These are phyloP conservation scores for Solanum appendiculatum DNA, from an alignment of 257 asterid species.

Conservation along the genomic window DNA sequence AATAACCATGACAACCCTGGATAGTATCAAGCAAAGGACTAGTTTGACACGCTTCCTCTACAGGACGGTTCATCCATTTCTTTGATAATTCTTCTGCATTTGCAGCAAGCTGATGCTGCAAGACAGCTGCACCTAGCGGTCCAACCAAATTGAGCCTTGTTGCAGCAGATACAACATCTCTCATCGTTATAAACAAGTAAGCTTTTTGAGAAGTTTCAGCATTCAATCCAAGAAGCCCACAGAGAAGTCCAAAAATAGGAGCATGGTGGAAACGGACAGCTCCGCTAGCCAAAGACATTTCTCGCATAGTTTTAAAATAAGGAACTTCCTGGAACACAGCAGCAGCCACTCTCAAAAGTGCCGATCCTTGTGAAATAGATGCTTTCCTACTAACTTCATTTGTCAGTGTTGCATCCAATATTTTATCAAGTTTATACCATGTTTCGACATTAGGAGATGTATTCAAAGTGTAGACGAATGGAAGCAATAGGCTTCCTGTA, in stretches of 20 bases:
- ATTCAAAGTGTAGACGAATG: slow-evolving; percentile 46
- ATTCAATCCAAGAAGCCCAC: slow-evolving; percentile 65
- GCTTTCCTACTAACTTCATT: slow-evolving; percentile 80
- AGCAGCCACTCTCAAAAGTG: slow-evolving; percentile 76
- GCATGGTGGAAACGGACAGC: slow-evolving; percentile 62
- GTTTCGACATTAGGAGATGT: slow-evolving; percentile 48
- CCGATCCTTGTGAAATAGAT: slow-evolving; percentile 77
- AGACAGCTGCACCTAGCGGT: slow-evolving; percentile 75
- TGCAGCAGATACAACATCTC: slow-evolving; percentile 89
- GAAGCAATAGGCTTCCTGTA: slow-evolving; percentile 85
- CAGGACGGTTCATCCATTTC: slow-evolving; percentile 76
- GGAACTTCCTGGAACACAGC: slow-evolving; percentile 63
- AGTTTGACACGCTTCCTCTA: slow-evolving; percentile 87
- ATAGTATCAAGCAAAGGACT: slow-evolving; percentile 76
- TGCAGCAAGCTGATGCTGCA: slow-evolving; percentile 60
- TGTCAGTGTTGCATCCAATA: slow-evolving; percentile 57
- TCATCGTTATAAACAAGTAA: slow-evolving; percentile 73
- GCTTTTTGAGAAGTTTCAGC: slow-evolving; percentile 58
- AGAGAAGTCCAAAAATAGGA: slow-evolving; percentile 70
- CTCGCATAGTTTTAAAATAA: slow-evolving; percentile 42
- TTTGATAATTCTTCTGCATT: slow-evolving; percentile 47
- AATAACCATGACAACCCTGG: slow-evolving; percentile 93
- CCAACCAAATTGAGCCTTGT: slow-evolving; percentile 84
- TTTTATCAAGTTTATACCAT: slow-evolving; percentile 49
- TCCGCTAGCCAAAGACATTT: slow-evolving; percentile 33